A percentile compares a stretch with the other conserved stretches of the same genome.
Conservation (phyloP, 352 stramenopile genomes). For the Pythium apleroticum region DNA sequence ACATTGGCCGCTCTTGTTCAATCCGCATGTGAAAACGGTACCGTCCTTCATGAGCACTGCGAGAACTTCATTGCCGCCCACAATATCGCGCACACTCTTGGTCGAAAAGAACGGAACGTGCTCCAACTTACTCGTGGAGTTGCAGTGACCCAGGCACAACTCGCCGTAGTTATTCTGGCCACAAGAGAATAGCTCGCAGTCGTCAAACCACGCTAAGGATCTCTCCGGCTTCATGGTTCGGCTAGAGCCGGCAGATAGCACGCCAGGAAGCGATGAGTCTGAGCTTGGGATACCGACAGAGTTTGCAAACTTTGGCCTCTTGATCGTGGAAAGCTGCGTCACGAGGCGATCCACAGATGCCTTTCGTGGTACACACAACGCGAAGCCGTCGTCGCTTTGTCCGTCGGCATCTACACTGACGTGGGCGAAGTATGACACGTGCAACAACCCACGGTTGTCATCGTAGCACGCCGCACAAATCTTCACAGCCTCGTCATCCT, state of each 20-base stretch:
- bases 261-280: background rate
- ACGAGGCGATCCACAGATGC: slow-evolving; percentile 50
- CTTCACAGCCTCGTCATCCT: slow-evolving; percentile 57
- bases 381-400: slow-evolving; percentile 32
- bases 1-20: slow-evolving; percentile 90
- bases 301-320: slow-evolving; percentile 30
- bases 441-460: slow-evolving; percentile 60
- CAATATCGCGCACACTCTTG: slow-evolving; percentile 70
- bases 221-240: slow-evolving; percentile 17
- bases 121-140: slow-evolving; percentile 85
- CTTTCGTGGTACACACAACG: slow-evolving; percentile 55
- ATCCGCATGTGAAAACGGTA: slow-evolving; percentile 70
- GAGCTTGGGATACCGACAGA: background rate
- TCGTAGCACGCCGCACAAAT: slow-evolving; percentile 80
- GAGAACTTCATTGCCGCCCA: slow-evolving; percentile 84
- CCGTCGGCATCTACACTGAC: slow-evolving; percentile 35
- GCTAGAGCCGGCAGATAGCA: background rate
- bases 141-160: slow-evolving; percentile 83
- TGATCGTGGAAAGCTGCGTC: slow-evolving; percentile 38
- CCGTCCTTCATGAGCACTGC: slow-evolving; percentile 86
- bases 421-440: slow-evolving; percentile 51
- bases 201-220: slow-evolving; percentile 50
- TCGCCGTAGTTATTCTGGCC: slow-evolving; percentile 91
- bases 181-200: slow-evolving; percentile 86
- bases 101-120: slow-evolving; percentile 83